A percentile compares a stretch with the other conserved stretches of the same genome.
Evolutionary conservation across 73 alveolate genomes (phyloP).

Genomic region (Paramecium octaurelia): DNA sequence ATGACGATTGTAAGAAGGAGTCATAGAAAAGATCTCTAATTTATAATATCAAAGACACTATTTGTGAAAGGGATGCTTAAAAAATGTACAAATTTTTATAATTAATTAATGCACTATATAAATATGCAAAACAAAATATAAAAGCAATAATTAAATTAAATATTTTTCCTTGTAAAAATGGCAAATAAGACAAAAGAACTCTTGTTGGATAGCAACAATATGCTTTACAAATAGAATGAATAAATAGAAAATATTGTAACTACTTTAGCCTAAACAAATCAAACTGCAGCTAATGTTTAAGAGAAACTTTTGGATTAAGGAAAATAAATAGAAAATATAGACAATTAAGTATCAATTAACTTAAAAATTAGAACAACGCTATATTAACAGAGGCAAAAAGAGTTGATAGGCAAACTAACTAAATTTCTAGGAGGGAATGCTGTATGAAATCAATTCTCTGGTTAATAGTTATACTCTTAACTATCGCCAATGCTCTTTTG

Average conservation of each 20-base stretch:
- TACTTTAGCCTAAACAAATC: background rate
- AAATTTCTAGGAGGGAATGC: slow-evolving; percentile 9
- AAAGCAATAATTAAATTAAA: background rate
- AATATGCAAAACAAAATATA: background rate
- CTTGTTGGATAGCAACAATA: background rate
- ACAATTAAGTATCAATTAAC: background rate
- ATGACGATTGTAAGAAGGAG: slow-evolving; percentile 28
- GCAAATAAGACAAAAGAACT: background rate
- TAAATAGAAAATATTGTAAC: background rate
- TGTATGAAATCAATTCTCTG: background rate
- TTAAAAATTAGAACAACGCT: background rate
- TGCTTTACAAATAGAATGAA: slow-evolving; percentile 18
- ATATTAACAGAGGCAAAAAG: slow-evolving; percentile 14
- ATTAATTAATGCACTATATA: too few species aligned
- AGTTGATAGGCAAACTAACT: slow-evolving; percentile 12
- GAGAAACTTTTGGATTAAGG: background rate
- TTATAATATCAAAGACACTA: too few species aligned
- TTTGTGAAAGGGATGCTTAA: too few species aligned
- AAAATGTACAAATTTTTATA: too few species aligned
- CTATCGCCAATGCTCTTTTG: background rate
- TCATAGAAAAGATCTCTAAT: background rate
- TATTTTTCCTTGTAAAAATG: background rate
- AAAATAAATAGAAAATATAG: background rate
- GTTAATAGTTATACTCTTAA: background rate
- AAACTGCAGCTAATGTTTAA: background rate